phyloP scores from a whole-genome alignment of 164 flowering plant species.

The grape (Vitis vinifera) region ASM3070453v1 NC_081815.1:19819501-19820000 shows the following conservation, averaged over 20 bases:
- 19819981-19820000: constrained; percentile 31
- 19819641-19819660: background rate
- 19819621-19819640: background rate
- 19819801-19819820: constrained; percentile 36
- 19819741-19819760: constrained; percentile 32
- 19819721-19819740: constrained; percentile 37
- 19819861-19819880: constrained; percentile 40
- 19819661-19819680: background rate
- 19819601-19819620: constrained; percentile 37
- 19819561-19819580: constrained; percentile 33
- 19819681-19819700: no score
- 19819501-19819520: constrained; percentile 53
- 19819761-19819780: constrained; percentile 18
- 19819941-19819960: constrained; percentile 55
- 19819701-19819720: constrained; percentile 26
- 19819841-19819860: constrained; percentile 40
- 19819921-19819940: constrained; percentile 53
- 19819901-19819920: constrained; percentile 50
- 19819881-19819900: constrained; percentile 36
- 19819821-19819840: constrained; percentile 41
- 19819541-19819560: constrained; percentile 43
- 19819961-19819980: constrained; percentile 43
- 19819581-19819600: constrained; percentile 37
- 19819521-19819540: constrained; percentile 54
- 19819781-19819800: constrained; percentile 18